Evolutionary conservation across 306 rosid species (phyloP).

Genomic region (Cicer pinnatifidum): DNA sequence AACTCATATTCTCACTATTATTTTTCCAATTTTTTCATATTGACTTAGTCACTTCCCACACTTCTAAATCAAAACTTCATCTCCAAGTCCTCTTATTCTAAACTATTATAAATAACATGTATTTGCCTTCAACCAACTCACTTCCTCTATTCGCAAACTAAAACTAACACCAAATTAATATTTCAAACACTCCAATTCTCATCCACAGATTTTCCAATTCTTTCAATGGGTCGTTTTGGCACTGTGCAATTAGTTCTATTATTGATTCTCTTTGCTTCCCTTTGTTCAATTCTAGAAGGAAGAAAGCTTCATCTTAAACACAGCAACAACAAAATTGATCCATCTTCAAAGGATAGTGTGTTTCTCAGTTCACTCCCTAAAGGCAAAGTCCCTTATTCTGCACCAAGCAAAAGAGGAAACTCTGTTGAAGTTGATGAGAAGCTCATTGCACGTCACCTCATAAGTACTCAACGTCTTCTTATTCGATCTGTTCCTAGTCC

Average conservation of each 20-base stretch:
- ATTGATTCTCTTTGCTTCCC: slow-evolving; percentile 45
- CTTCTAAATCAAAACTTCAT: slow-evolving; percentile 45
- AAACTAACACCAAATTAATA: background rate
- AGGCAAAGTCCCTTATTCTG: slow-evolving; percentile 71
- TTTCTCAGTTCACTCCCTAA: slow-evolving; percentile 71
- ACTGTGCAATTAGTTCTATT: slow-evolving; percentile 45
- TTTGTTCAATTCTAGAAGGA: slow-evolving; percentile 49
- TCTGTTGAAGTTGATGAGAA: slow-evolving; percentile 58
- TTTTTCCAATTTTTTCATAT: slow-evolving; percentile 14
- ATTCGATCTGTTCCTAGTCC: slow-evolving; percentile 85
- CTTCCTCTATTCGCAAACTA: background rate
- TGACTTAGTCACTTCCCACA: slow-evolving; percentile 42
- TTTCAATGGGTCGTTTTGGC: slow-evolving; percentile 59
- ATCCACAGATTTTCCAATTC: background rate
- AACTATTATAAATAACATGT: slow-evolving; percentile 35
- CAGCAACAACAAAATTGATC: background rate
- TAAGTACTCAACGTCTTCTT: slow-evolving; percentile 47
- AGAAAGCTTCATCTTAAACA: slow-evolving; percentile 53
- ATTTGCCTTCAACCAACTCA: slow-evolving; percentile 6
- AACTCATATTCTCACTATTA: background rate
- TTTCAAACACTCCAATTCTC: background rate
- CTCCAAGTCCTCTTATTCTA: slow-evolving; percentile 44
- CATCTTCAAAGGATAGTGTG: slow-evolving; percentile 45
- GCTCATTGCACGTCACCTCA: slow-evolving; percentile 73
- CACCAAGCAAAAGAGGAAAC: slow-evolving; percentile 80